These are phyloP conservation scores for Trematosphaeria pertusa DNA, from an alignment of 2,329 filamentous ascomycete species.

Conservation along the genomic window DNA sequence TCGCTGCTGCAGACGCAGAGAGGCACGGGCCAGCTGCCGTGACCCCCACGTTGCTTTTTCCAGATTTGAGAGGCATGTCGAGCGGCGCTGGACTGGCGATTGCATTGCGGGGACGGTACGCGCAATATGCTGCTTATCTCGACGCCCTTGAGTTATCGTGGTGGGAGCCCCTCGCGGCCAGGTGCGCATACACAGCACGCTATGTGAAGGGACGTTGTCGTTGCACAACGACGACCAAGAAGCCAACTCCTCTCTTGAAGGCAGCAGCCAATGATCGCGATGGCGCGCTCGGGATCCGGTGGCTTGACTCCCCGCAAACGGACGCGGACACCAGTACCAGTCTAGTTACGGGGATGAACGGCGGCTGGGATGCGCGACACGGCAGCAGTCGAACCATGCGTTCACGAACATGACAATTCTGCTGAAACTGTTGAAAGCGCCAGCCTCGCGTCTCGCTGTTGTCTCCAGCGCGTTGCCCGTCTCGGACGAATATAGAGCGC, in stretches of 20 bases:
- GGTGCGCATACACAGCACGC: too few species aligned
- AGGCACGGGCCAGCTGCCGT: constrained; percentile 17
- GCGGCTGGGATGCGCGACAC: constrained; percentile 25
- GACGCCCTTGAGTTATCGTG: constrained; percentile 14
- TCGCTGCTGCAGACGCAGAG: constrained; percentile 10
- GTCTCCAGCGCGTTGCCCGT: constrained; percentile 9
- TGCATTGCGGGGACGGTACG: constrained; percentile 34
- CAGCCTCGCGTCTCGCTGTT: constrained; percentile 3
- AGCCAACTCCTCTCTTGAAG: neutral
- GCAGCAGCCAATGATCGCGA: constrained; percentile 8
- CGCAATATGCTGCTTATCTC: constrained; percentile 30
- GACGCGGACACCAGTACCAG: constrained; percentile 27
- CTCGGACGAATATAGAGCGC: constrained; percentile 19
- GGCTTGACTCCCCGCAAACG: constrained; percentile 32
- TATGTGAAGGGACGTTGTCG: too few species aligned
- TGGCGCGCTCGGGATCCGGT: constrained; percentile 13
- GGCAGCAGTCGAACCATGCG: constrained; percentile 25
- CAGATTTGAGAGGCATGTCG: constrained; percentile 17
- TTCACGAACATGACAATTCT: constrained; percentile 11
- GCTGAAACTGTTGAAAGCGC: constrained; percentile 14
- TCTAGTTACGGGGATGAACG: constrained; percentile 20
- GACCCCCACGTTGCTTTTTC: constrained; percentile 40
- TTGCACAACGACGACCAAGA: neutral
- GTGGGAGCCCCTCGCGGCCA: neutral
- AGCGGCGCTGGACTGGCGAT: constrained; percentile 25